A percentile compares a stretch with the other conserved stretches of the same genome.
These are phyloP conservation scores for Yamadazyma mexicana DNA, from an alignment of 1,139 yeast species.

Conservation along the genomic window DNA sequence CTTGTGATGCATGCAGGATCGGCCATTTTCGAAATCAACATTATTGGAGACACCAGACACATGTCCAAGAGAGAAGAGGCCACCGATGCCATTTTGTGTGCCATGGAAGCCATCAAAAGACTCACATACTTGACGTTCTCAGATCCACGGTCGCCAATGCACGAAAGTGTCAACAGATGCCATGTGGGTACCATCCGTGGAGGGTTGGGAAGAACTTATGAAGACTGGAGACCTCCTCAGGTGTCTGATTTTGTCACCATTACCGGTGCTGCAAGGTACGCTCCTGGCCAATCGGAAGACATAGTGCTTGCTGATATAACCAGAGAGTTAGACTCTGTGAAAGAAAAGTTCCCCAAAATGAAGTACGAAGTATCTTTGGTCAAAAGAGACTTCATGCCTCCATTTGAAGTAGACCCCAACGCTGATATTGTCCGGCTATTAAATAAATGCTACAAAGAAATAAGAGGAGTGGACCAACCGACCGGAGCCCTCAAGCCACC, in stretches of 20 bases:
- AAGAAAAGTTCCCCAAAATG: conserved; percentile 22
- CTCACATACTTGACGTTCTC: conserved; percentile 17
- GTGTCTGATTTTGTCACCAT: conserved; percentile 26
- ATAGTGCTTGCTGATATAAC: conserved; percentile 20
- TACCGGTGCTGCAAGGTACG: conserved; percentile 25
- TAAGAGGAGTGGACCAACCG: conserved; percentile 22
- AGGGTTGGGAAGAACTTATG: conserved; percentile 16
- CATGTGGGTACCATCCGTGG: conserved; percentile 17
- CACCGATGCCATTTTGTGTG: conserved; percentile 16
- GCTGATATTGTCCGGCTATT: conserved; percentile 19
- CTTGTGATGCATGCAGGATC: conserved; percentile 17
- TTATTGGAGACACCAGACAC: conserved; percentile 17
- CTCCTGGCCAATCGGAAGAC: conserved; percentile 23
- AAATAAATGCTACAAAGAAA: conserved; percentile 17
- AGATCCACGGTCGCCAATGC: conserved; percentile 11
- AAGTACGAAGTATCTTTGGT: conserved; percentile 21
- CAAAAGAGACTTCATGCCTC: conserved; percentile 24
- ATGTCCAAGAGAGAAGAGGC: conserved; percentile 18
- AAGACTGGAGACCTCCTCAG: conserved; percentile 23
- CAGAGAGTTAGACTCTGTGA: conserved; percentile 19
- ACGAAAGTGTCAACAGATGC: conserved; percentile 15
- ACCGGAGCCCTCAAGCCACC: conserved; percentile 26
- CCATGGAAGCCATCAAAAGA: conserved; percentile 16
- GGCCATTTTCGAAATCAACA: conserved; percentile 16
- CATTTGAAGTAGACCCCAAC: conserved; percentile 23